These are phyloP conservation scores for Elaeagnus macrophylla DNA, from an alignment of 306 rosid genomes.

Conservation along the genomic window DNA sequence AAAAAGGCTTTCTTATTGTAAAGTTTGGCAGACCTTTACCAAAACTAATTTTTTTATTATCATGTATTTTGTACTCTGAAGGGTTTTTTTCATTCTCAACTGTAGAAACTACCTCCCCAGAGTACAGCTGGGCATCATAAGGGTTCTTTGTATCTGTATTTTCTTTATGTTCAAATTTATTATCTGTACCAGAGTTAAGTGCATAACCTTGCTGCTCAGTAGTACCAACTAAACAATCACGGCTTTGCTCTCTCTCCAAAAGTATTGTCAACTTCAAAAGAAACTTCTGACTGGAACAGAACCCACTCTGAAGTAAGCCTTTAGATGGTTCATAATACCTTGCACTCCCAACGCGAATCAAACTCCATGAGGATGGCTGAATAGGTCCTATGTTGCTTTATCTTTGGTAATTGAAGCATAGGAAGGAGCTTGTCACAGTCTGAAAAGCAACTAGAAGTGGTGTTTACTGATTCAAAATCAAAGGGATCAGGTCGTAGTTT, in stretches of 20 bases:
- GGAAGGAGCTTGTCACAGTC: constrained; percentile 84
- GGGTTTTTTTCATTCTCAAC: constrained; percentile 34
- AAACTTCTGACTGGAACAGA: constrained; percentile 57
- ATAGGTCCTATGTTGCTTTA: constrained; percentile 40
- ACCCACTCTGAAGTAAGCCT: constrained; percentile 92
- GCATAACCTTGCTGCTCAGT: constrained; percentile 31
- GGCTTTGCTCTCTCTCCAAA: constrained; percentile 35
- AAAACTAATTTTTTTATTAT: constrained; percentile 48
- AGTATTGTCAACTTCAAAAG: constrained; percentile 59
- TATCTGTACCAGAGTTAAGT: constrained; percentile 15
- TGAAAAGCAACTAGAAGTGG: constrained; percentile 42
- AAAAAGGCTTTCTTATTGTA: constrained; percentile 80
- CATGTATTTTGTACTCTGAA: constrained; percentile 33
- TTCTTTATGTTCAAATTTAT: constrained; percentile 33
- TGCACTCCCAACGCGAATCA: constrained; percentile 76
- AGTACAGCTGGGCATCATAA: constrained; percentile 22
- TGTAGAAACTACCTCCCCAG: constrained; percentile 34
- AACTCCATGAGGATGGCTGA: constrained; percentile 65
- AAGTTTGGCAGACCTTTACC: constrained; percentile 66
- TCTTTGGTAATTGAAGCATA: constrained; percentile 54
- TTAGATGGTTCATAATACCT: constrained; percentile 75
- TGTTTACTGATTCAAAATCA: constrained; percentile 74
- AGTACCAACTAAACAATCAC: constrained; percentile 32
- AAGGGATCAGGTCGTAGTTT: constrained; percentile 69
- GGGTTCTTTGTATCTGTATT: constrained; percentile 31